phyloP scores from a whole-genome alignment of 2,329 filamentous ascomycete species.

The Epichloe scottii region DNA sequence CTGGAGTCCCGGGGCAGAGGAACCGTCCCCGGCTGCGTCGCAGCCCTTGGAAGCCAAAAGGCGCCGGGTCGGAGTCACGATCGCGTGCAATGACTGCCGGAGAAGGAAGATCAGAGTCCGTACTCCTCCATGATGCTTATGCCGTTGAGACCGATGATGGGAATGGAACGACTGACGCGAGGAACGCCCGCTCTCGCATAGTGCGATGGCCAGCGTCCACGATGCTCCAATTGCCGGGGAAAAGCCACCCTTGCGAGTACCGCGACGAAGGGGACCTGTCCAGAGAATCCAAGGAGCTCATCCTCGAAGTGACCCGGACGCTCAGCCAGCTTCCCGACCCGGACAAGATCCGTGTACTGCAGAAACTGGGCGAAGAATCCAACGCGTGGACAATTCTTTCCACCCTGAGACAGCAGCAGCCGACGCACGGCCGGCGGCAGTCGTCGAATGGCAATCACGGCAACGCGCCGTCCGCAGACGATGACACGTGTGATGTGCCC shows the following conservation, averaged over 20 bases:
- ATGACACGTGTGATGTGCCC: conserved; percentile 2
- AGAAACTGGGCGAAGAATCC: conserved; percentile 10
- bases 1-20: not conserved
- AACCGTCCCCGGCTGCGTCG: too few species aligned
- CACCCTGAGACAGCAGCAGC: conserved; percentile 7
- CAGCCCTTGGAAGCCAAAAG: conserved; percentile 6
- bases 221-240: conserved; percentile 11
- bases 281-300: conserved; percentile 4
- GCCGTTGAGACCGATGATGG: too few species aligned
- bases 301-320: conserved; percentile 14
- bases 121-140: not conserved
- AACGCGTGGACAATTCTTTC: conserved; percentile 13
- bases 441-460: not conserved
- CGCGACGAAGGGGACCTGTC: conserved; percentile 8
- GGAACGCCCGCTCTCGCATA: not conserved
- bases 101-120: conserved; percentile 14
- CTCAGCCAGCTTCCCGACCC: conserved; percentile 11
- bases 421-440: not conserved
- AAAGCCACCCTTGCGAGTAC: conserved; percentile 9
- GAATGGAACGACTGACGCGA: not conserved
- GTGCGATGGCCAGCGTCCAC: conserved; percentile 12
- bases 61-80: conserved; percentile 12
- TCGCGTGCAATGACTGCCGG: conserved; percentile 14
- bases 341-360: conserved; percentile 11
- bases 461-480: not conserved